Evolutionary conservation across 2,329 filamentous ascomycete genomes (phyloP).

Genomic region (Beauveria varroae): DNA sequence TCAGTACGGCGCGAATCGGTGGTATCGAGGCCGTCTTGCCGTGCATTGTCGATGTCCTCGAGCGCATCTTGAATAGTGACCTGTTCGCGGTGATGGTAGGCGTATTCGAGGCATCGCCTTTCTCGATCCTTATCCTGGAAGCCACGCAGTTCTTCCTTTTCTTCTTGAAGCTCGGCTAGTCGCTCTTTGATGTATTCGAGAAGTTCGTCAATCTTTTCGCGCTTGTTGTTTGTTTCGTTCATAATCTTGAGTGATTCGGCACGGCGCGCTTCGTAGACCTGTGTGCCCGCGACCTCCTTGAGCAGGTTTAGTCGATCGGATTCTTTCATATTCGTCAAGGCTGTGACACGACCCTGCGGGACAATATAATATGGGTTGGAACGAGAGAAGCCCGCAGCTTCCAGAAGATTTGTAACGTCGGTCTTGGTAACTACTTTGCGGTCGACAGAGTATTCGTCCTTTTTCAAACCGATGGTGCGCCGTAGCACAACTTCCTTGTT

Average conservation of each 20-base stretch:
- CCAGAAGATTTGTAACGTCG: conserved; percentile 90
- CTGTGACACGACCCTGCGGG: conserved; percentile 90
- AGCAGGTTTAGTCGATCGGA: conserved; percentile 79
- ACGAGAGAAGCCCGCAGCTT: conserved; percentile 91
- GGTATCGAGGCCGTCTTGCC: conserved; percentile 75
- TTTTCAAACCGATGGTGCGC: conserved; percentile 92
- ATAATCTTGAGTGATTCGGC: conserved; percentile 94
- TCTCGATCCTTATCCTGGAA: conserved; percentile 95
- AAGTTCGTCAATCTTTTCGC: conserved; percentile 87
- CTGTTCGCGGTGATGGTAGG: conserved; percentile 86
- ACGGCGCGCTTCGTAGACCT: conserved; percentile 89
- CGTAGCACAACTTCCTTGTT: conserved; percentile 86
- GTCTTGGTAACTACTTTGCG: conserved; percentile 92
- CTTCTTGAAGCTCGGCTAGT: conserved; percentile 82
- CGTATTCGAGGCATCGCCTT: conserved; percentile 86
- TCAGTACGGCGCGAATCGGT: conserved; percentile 72
- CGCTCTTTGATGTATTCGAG: conserved; percentile 88
- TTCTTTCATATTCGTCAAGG: conserved; percentile 98
- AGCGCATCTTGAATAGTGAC: conserved; percentile 68
- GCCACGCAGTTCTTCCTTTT: conserved; percentile 89
- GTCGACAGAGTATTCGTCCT: conserved; percentile 97
- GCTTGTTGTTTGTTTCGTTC: conserved; percentile 91
- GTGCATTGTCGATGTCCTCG: conserved; percentile 72
- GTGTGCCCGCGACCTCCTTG: conserved; percentile 97
- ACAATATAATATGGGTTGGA: conserved; percentile 99